Base-by-base conservation (phyloP, 805 yeast genomes). In the Torulaspora delbrueckii region DNA sequence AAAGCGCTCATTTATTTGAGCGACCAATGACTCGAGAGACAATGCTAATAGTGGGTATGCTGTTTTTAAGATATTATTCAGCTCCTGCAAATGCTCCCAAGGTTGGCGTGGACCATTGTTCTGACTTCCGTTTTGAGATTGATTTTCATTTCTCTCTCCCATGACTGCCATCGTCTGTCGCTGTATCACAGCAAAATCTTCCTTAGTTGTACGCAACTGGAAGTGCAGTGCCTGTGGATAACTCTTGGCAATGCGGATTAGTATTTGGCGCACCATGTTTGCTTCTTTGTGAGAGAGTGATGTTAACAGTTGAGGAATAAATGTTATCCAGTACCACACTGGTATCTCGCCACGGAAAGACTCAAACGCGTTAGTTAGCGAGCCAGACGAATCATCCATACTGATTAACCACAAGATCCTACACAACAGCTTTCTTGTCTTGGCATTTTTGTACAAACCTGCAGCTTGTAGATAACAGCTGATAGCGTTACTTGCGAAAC, bases 261-360 rank as follows among this genome's bases (percentile, higher is more conserved):
- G 74, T 36, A 93, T 85, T 57, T 82, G 89, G 50, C 96, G 82
- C 2, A 91, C 96, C 64, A 89, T 74, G 45, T 79, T 77, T 0
- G 97, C 98, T 63, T 93, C 98, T 56, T 81, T 84, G 56, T 89
- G 96, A 1, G 97, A 86, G 49, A 93, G 72, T 0, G 96, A 83
- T 0, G 96, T 84, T 55, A 93, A 72, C 48, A 93, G 72, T 66
- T 95, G 99, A 2, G 99, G 99, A 54, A 93, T 89, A 59, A 85
- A 93, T 0, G 98, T 88, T 37, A 93, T 88, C 98, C 98, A 93
- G 65, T 91, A 91, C 99, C 99, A 93, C 2, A 91, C 96, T 4
- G 99, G 99, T 34, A 88, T 88, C 53, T 95, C 99, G 16, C 98
- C 97, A 51, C 90, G 79, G 64, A 87, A 93, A 40, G 85, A 81